Evolutionary conservation across 1,139 yeast species (phyloP).

Genomic region (Insectozyma bohioensis): DNA sequence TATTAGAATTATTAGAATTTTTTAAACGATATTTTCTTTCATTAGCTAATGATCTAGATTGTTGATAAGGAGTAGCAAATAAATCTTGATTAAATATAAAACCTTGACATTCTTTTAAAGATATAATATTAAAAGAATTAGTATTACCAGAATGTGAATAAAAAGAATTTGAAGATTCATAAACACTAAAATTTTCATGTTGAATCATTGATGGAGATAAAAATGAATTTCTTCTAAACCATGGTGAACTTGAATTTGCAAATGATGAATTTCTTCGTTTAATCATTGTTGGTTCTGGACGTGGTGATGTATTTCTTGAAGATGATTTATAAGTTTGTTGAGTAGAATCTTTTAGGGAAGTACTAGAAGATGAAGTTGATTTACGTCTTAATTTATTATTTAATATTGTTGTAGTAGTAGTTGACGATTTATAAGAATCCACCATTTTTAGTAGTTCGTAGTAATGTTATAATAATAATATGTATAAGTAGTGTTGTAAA

Average conservation of each 20-base stretch:
- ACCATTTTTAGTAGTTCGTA: too few species aligned
- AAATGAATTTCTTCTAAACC: slow-evolving; percentile 60
- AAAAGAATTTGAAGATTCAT: slow-evolving; percentile 41
- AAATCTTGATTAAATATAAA: slow-evolving; percentile 73
- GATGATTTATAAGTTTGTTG: background rate
- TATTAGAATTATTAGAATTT: background rate
- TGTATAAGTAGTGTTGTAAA: too few species aligned
- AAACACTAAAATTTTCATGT: slow-evolving; percentile 58
- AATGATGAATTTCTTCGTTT: slow-evolving; percentile 44
- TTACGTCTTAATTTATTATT: slow-evolving; percentile 12
- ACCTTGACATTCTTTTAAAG: slow-evolving; percentile 68
- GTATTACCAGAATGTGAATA: slow-evolving; percentile 30
- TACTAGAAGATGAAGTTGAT: slow-evolving; percentile 11
- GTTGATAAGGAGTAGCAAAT: slow-evolving; percentile 68
- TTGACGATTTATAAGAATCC: slow-evolving; percentile 5
- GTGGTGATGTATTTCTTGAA: slow-evolving; percentile 11
- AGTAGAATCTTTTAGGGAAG: background rate
- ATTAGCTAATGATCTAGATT: slow-evolving; percentile 46
- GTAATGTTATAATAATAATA: too few species aligned
- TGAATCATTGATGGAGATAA: slow-evolving; percentile 62
- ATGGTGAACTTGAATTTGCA: slow-evolving; percentile 50
- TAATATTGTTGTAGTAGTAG: slow-evolving; percentile 5
- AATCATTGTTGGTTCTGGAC: slow-evolving; percentile 19
- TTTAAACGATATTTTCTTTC: slow-evolving; percentile 32
- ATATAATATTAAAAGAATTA: slow-evolving; percentile 40